Evolutionary conservation across 345 rosid genomes (phyloP).

Genomic region (Pseudoturritis turrita): DNA sequence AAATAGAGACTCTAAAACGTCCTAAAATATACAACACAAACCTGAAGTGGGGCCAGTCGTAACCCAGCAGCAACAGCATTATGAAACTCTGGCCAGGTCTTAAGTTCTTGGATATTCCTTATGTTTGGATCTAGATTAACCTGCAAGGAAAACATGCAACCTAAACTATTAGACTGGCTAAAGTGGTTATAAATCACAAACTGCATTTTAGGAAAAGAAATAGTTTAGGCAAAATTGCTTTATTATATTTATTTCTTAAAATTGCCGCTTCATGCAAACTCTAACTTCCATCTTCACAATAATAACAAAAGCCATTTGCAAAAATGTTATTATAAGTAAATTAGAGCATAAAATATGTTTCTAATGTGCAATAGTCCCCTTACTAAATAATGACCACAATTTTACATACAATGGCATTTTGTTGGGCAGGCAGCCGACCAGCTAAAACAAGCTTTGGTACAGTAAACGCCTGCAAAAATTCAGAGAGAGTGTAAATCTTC

Average conservation of each 20-base stretch:
- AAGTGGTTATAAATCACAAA: conserved; percentile 2
- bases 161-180: not conserved
- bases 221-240: not conserved
- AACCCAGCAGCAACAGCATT: conserved; percentile 98
- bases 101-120: conserved; percentile 90
- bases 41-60: conserved; percentile 93
- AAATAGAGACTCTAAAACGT: not conserved
- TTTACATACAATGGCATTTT: conserved; percentile 93
- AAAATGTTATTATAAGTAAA: not conserved
- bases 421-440: conserved; percentile 97
- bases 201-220: conserved; percentile 13
- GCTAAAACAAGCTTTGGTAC: conserved; percentile 97
- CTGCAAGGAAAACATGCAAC: conserved; percentile 36
- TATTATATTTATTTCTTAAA: not conserved
- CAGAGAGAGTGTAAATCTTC: conserved; percentile 18
- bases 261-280: not conserved
- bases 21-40: conserved; percentile 30
- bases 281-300: conserved; percentile 1
- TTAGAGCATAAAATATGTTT: not conserved
- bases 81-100: conserved; percentile 98
- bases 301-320: not conserved
- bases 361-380: not conserved
- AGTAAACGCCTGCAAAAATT: conserved; percentile 68
- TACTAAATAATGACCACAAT: conserved; percentile 11
- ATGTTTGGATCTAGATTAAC: conserved; percentile 88